Percentiles rank a stretch among this genome's conserved stretches.
Conservation (phyloP, 1,284 basidiomycete species). For the Phenoliferia sp. region DNA sequence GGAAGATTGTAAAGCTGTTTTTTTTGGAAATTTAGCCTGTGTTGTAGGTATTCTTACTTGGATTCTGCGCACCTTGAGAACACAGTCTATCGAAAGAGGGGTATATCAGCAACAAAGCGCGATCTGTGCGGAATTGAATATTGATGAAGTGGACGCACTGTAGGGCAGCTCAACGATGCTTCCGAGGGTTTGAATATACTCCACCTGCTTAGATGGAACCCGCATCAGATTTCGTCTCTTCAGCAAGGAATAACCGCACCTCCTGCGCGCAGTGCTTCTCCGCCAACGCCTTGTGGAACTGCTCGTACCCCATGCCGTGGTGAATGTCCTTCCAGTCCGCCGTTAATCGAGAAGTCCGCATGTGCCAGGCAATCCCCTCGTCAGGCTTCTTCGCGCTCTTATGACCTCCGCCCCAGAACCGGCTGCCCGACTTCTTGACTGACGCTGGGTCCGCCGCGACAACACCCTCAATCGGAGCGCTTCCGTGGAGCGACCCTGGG, state of each 20-base stretch:
- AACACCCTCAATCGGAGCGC: not conserved
- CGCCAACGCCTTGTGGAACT: slow-evolving; percentile 17
- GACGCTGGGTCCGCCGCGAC: not conserved
- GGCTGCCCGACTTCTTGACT: not conserved
- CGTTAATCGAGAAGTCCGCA: slow-evolving; percentile 14
- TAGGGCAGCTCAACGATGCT: slow-evolving; percentile 18
- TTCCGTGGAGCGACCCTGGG: not conserved
- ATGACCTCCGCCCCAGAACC: not conserved
- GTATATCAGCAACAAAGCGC: not conserved
- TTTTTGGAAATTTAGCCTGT: not conserved
- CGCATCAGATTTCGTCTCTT: not conserved
- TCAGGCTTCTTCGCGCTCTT: not conserved
- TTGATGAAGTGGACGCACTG: not conserved
- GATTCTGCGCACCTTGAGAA: not conserved
- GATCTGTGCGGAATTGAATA: not conserved
- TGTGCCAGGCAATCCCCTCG: slow-evolving; percentile 28
- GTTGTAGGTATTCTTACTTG: not conserved
- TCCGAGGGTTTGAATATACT: slow-evolving; percentile 23
- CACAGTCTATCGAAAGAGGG: not conserved
- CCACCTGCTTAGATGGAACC: too few species aligned
- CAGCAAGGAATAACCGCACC: not conserved
- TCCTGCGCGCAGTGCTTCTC: slow-evolving; percentile 25
- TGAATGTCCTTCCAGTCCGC: slow-evolving; percentile 1
- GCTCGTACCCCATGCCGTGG: slow-evolving; percentile 16
- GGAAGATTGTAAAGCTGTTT: slow-evolving; percentile 27